These are phyloP conservation scores for Sugiyamaella chiloensis DNA, from an alignment of 805 yeast genomes.

Conservation along the genomic window DNA sequence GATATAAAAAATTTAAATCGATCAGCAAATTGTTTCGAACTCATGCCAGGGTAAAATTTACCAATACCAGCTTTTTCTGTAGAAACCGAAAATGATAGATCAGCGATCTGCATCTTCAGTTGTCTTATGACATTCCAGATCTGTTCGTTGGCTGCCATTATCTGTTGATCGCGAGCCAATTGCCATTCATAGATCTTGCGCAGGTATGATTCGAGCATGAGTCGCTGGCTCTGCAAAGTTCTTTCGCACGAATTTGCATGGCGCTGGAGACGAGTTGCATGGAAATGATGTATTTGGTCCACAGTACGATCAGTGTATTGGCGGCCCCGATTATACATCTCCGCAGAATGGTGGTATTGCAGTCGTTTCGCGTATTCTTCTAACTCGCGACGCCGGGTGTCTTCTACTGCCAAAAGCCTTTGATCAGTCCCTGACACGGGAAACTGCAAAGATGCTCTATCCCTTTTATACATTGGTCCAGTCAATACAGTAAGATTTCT, in stretches of 20 bases:
- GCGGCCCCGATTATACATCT: neutral
- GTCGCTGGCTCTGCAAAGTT: neutral
- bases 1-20: slow-evolving; percentile 2
- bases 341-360: neutral
- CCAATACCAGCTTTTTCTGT: neutral
- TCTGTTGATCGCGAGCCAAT: neutral
- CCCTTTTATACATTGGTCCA: too few species aligned
- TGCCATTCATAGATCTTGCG: slow-evolving; percentile 10
- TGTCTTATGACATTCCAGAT: slow-evolving; percentile 1
- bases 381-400: neutral
- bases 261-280: neutral
- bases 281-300: neutral
- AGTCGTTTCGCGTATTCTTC: neutral
- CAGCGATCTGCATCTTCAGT: slow-evolving; percentile 2
- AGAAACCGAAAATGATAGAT: neutral
- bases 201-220: slow-evolving; percentile 4
- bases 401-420: neutral
- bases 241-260: neutral
- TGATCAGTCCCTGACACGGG: neutral
- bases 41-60: slow-evolving; percentile 9
- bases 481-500: too few species aligned
- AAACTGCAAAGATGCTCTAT: neutral
- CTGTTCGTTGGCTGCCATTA: slow-evolving; percentile 1
- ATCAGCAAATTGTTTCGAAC: neutral
- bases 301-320: neutral